Base-by-base conservation (phyloP, 2,329 filamentous ascomycete species). In the Fusarium clavum region DNA sequence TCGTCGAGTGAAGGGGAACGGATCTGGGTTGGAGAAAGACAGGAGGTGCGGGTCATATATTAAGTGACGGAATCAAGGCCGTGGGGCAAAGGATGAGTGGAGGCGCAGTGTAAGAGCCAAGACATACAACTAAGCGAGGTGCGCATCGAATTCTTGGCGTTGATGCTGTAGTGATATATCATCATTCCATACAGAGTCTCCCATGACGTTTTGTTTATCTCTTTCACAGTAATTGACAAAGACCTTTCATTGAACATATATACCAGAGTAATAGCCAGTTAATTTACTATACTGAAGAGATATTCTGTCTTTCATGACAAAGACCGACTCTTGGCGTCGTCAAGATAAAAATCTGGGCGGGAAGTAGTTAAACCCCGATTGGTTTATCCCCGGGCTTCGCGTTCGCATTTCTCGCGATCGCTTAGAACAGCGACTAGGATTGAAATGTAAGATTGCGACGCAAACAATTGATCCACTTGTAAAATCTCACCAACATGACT, bases 91-190 rank as follows among this genome's bases (percentile, higher is more conserved):
- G 60, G n/a, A 16, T 27, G 27, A 49, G 61, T 64, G 61, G 61
- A 52, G 61, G 61, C 59, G 45, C 61, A 66, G 62, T 60, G 24
- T 29, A 32, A 43, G 27, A 66, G 63, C 63, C 55, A 66, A 66
- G 63, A 48, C 45, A 8, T 2, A 34, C 13, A 25, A 29, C n/a
- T 65, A 66, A 65, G 61, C 61, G 61, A 65, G 34, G 47, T 65
- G 54, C 34, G 40, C 8, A 65, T 65, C 61, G 4, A 34, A 11
- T 8, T 44, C 63, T 66, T 66, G 63, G 61, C 63, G 47, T 66
- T 40, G 34, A 57, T 48, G 32, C 27, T 61, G 46, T 8, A 4
- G 29, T 11, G 14, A 24, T 34, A 3, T 11, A n/a, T 18, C 20
- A 32, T 14, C 14, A 24, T 24, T 24, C 20, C 11, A 7, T 13